Evolutionary conservation across 1,284 basidiomycete genomes (phyloP).

Genomic region (Sporisorium exsertum): DNA sequence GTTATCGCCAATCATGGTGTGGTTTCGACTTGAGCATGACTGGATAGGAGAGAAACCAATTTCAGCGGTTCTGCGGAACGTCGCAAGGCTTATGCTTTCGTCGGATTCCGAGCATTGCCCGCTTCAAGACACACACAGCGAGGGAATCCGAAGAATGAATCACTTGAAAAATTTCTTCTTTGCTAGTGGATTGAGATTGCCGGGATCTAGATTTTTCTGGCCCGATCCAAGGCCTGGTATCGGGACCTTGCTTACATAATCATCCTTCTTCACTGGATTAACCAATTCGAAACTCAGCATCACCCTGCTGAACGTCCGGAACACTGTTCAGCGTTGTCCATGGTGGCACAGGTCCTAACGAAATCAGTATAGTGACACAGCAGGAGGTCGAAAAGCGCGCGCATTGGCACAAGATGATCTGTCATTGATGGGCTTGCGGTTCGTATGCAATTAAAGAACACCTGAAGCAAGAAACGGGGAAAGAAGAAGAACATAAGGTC

Average conservation of each 20-base stretch:
- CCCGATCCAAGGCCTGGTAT: too few species aligned
- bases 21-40: background rate
- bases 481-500: background rate
- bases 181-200: background rate
- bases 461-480: background rate
- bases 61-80: conserved; percentile 26
- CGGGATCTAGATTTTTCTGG: too few species aligned
- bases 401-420: background rate
- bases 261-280: too few species aligned
- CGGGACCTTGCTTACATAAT: too few species aligned
- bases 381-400: background rate
- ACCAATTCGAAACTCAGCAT: too few species aligned
- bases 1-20: background rate
- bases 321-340: too few species aligned
- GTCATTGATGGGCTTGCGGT: background rate
- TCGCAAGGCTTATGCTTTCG: background rate
- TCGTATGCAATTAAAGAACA: background rate
- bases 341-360: too few species aligned
- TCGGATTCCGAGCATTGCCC: conserved; percentile 8
- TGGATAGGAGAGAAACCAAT: background rate
- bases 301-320: too few species aligned
- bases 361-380: background rate
- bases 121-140: conserved; percentile 1
- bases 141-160: too few species aligned
- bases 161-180: too few species aligned